Evolutionary conservation across 768 basidiomycete genomes (phyloP), one percentile per base, ranked within the genome.

Genomic region (Dentipellis sp.): DNA sequence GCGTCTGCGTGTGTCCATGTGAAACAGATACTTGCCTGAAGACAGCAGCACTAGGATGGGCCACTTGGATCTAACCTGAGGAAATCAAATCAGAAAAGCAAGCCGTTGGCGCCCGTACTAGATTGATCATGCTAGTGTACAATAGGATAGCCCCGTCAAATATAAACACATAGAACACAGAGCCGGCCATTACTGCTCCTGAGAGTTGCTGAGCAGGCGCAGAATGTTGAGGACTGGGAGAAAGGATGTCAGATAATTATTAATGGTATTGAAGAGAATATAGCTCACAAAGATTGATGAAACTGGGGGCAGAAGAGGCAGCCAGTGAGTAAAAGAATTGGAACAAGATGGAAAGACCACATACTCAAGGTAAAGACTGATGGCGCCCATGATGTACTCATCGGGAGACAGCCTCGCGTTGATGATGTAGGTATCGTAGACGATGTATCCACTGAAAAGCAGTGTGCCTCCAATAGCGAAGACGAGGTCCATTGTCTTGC

Each of bases 381-480:
- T 86, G 16, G 91, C 78, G 37, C 86, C 95, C 74, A 97, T 74
- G 62, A 97, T 93, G 68, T 81, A 93, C 69, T 99, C 97, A 61
- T 99, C 97, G 3, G 93, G 91, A 1, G 88, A 91, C 17, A 97
- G 74, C 57, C 83, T 82, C 64, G 84, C 85, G 72, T 90, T 92
- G 76, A 98, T 94, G 60, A 82, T 68, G 68, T 88, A 93, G 2
- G 95, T 97, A 69, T 94, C 92, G 65, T 86, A 94, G 62, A 94
- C 82, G 62, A 95, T 77, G 66, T 94, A 97, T 29, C 89, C 93
- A 53, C 87, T 88, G 77, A 94, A 94, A 58, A 95, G 69, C 49
- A 95, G 73, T 62, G 84, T 85, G 14, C 86, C 92, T 45, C 85
- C 84, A 29, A 83, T 71, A 16, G 91, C 86, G 63, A 84, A 88